These are phyloP conservation scores for Schizopora paradoxa DNA, from an alignment of 1,284 basidiomycete species.

Conservation along the genomic window DNA sequence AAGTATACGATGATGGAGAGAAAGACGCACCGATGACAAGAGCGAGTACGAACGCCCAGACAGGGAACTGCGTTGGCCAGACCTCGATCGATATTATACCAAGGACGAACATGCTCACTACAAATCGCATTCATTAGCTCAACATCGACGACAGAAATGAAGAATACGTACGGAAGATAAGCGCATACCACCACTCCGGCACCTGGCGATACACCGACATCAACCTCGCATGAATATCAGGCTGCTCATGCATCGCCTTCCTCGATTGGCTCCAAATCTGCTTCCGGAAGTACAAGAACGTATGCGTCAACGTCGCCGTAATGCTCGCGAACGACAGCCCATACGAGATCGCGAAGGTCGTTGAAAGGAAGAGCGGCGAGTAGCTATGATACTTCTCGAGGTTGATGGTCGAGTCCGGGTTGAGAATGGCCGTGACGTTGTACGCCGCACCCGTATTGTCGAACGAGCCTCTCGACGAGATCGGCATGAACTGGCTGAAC, in stretches of 20 bases:
- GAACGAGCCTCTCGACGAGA: conserved; percentile 13
- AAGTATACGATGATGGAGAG: neutral
- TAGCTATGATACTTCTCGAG: conserved; percentile 18
- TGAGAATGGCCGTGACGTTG: conserved; percentile 29
- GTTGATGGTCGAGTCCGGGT: conserved; percentile 19
- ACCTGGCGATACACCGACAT: conserved; percentile 24
- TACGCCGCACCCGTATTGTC: conserved; percentile 28
- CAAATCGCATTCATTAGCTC: neutral
- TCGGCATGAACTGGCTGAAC: conserved; percentile 19
- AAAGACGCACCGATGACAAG: conserved; percentile 25
- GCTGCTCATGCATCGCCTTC: conserved; percentile 20
- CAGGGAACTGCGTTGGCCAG: conserved; percentile 32
- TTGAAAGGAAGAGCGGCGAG: conserved; percentile 20
- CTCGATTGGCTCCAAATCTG: conserved; percentile 30
- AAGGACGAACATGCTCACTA: conserved; percentile 28
- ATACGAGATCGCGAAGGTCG: conserved; percentile 24
- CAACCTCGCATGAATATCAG: conserved; percentile 25
- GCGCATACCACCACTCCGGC: conserved; percentile 22
- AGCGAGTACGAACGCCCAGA: conserved; percentile 33
- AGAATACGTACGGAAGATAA: conserved; percentile 15
- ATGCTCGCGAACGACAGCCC: conserved; percentile 19
- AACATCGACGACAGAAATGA: neutral
- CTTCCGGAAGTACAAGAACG: conserved; percentile 32
- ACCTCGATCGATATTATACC: conserved; percentile 29
- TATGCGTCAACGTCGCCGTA: conserved; percentile 29